Base-by-base conservation (phyloP, 305 asterid genomes). In the Lippia alba region DNA sequence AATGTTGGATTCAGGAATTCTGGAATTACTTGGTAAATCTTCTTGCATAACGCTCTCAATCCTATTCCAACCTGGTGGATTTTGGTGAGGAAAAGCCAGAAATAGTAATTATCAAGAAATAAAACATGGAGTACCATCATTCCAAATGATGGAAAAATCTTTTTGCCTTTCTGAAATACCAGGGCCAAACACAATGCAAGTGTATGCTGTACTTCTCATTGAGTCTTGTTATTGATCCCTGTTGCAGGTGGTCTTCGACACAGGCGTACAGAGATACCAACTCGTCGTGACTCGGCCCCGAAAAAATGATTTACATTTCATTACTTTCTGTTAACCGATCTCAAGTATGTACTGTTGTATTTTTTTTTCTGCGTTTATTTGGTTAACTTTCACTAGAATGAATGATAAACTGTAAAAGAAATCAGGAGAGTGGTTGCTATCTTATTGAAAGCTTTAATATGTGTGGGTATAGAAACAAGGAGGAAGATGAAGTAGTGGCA, bases 231-330 rank as follows among this genome's bases (percentile, higher is more conserved):
- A 24, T 50, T 8, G 20, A 65, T 56, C 61, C 30, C 3, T 72
- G 72, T 75, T 46, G 53, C 78, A 83, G 87, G 83, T 72, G 81
- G 78, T 40, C 75, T 65, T 59, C 82, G 74, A 56, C 67, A 63
- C 78, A 74, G 74, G 74, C 77, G 55, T 48, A 30, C 76, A 30
- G 81, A 65, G 66, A 64, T 70, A 66, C 62, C 78, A 19, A 68
- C 71, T 36, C 71, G 55, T 71, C 49, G 36, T 12, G 72, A 67
- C 71, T 19, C 58, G 65, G 73, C 70, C 40, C 53, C 58, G 7
- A 54, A 51, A 18, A 73, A 76, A 70, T 76, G 69, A 76, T 53
- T 32, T 20, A 49, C 18, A 59, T 66, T 15, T 76, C 16, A 9
- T 9, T 33, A 44, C 30, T 40, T 56, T 49, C 17, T 36, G 19